These are phyloP conservation scores for Mortierella alpina DNA, from an alignment of 192 early-diverging fungal species.

Conservation along the genomic window DNA sequence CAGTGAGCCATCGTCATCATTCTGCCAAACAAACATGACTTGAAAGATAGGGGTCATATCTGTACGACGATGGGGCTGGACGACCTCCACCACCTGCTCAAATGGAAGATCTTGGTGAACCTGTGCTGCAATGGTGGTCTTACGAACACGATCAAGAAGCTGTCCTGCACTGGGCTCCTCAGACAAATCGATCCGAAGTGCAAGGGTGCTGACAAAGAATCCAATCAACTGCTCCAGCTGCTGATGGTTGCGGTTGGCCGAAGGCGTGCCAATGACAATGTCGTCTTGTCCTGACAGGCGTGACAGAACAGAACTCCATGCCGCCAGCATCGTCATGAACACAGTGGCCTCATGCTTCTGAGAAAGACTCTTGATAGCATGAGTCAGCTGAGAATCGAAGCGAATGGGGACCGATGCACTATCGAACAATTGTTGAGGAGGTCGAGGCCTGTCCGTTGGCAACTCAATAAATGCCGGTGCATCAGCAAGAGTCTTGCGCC, in stretches of 20 bases:
- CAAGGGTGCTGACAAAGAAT: conserved; percentile 13
- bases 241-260: conserved; percentile 2
- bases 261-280: conserved; percentile 8
- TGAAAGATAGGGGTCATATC: conserved; percentile 5
- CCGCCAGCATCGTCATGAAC: conserved; percentile 7
- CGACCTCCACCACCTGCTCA: conserved; percentile 8
- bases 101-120: conserved; percentile 8
- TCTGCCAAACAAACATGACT: conserved; percentile 14
- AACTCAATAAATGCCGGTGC: too few relatives aligned
- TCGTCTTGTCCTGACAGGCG: conserved; percentile 6
- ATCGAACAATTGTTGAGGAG: too few relatives aligned
- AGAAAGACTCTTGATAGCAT: neutral
- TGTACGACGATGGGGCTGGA: conserved; percentile 1
- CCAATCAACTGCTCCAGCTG: conserved; percentile 8
- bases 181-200: conserved; percentile 7
- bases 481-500: too few relatives aligned
- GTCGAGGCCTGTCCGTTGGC: too few relatives aligned
- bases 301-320: conserved; percentile 1
- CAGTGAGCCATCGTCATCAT: neutral
- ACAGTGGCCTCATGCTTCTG: neutral
- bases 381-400: neutral
- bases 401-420: neutral
- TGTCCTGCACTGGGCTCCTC: neutral
- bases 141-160: conserved; percentile 3
- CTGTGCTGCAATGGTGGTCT: neutral